phyloP scores from a whole-genome alignment of 305 asterid genomes.

The Fraxinus ornus region DNA sequence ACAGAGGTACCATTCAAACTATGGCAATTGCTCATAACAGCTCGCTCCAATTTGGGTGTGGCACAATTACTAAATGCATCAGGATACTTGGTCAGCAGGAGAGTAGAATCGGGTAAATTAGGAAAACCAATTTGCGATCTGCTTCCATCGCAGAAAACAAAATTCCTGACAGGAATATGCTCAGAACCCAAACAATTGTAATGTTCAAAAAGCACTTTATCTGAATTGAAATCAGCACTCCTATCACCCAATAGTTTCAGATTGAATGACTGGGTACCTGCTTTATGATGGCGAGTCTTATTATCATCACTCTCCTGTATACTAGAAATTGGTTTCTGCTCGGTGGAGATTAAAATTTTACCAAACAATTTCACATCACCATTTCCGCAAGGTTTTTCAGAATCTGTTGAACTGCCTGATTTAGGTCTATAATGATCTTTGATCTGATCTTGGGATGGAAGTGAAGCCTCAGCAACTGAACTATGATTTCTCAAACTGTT shows the following conservation, averaged over 20 bases:
- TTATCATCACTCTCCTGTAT: constrained; percentile 32
- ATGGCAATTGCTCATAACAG: constrained; percentile 32
- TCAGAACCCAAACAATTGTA: constrained; percentile 44
- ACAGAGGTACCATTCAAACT: constrained; percentile 47
- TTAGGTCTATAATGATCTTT: constrained; percentile 34
- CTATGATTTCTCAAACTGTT: constrained; percentile 35
- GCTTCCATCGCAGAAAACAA: constrained; percentile 56
- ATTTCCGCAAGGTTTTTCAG: constrained; percentile 61
- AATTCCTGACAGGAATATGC: constrained; percentile 46
- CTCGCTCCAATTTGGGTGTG: constrained; percentile 45
- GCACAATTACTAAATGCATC: constrained; percentile 62
- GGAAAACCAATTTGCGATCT: constrained; percentile 50
- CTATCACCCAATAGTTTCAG: constrained; percentile 39
- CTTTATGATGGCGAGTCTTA: constrained; percentile 25
- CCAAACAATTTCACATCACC: constrained; percentile 95
- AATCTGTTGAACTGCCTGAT: constrained; percentile 49
- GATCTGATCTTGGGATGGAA: constrained; percentile 38
- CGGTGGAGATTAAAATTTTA: constrained; percentile 65
- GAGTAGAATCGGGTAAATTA: constrained; percentile 57
- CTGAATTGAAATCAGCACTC: constrained; percentile 42
- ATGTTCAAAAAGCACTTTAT: constrained; percentile 41
- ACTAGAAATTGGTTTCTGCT: constrained; percentile 44
- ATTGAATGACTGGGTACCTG: constrained; percentile 39
- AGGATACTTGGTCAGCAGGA: constrained; percentile 75
- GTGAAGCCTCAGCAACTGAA: constrained; percentile 34